Conservation (phyloP, 352 stramenopile genomes). For the Paralagenidium karlingii region DNA sequence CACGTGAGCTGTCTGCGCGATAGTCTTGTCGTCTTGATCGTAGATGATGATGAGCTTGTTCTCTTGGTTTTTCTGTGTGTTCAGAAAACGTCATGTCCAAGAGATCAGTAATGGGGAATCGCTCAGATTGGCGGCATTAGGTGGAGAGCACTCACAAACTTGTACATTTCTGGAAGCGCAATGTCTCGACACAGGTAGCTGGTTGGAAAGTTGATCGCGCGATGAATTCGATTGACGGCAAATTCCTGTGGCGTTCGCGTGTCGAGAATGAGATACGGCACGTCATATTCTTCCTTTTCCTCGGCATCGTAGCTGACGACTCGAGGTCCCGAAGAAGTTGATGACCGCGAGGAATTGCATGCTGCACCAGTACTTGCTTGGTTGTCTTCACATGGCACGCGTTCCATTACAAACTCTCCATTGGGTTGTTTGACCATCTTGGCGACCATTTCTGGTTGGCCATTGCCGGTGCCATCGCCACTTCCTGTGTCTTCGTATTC, state of each 20-base stretch:
- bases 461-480: slow-evolving; percentile 6
- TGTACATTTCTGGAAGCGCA: slow-evolving; percentile 58
- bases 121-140: background rate
- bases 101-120: background rate
- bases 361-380: slow-evolving; percentile 12
- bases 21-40: slow-evolving; percentile 56
- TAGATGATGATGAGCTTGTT: slow-evolving; percentile 69
- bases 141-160: slow-evolving; percentile 23
- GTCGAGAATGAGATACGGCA: slow-evolving; percentile 61
- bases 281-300: slow-evolving; percentile 63
- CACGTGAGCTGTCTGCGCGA: slow-evolving; percentile 40
- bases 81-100: too few relatives aligned
- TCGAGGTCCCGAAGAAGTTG: slow-evolving; percentile 26
- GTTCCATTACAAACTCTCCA: slow-evolving; percentile 59
- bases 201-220: slow-evolving; percentile 46
- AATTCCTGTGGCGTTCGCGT: slow-evolving; percentile 61
- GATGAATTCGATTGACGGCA: slow-evolving; percentile 48
- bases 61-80: slow-evolving; percentile 56
- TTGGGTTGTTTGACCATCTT: slow-evolving; percentile 56
- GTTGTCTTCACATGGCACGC: slow-evolving; percentile 31
- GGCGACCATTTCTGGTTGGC: slow-evolving; percentile 56
- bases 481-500: slow-evolving; percentile 57
- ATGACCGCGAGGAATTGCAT: too few relatives aligned
- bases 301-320: slow-evolving; percentile 71
- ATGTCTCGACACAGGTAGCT: slow-evolving; percentile 46